Evolutionary conservation across 352 stramenopile genomes (phyloP).

Genomic region (Peronospora belbahrii): DNA sequence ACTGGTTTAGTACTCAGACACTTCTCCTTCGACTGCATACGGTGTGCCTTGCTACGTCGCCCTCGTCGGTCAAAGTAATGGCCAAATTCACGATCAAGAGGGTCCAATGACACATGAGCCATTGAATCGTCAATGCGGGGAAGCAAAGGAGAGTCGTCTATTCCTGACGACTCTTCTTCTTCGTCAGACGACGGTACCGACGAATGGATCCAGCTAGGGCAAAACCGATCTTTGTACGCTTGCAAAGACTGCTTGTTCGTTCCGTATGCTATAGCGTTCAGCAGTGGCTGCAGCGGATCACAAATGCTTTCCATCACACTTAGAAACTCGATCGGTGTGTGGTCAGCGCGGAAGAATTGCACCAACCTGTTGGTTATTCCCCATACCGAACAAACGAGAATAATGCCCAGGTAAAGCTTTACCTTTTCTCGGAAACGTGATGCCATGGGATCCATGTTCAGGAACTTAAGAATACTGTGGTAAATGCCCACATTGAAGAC

Average conservation of each 20-base stretch:
- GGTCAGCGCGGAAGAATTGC: conserved; percentile 40
- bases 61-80: conserved; percentile 29
- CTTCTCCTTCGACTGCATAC: conserved; percentile 6
- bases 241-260: conserved; percentile 68
- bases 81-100: conserved; percentile 32
- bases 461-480: conserved; percentile 48
- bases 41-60: conserved; percentile 11
- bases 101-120: conserved; percentile 13
- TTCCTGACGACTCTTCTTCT: conserved; percentile 49
- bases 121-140: conserved; percentile 4
- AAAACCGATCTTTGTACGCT: conserved; percentile 65
- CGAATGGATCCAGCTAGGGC: conserved; percentile 50
- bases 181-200: conserved; percentile 49
- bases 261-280: conserved; percentile 61
- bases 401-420: conserved; percentile 55
- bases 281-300: conserved; percentile 59
- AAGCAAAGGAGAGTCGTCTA: conserved; percentile 40
- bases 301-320: conserved; percentile 62
- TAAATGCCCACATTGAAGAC: conserved; percentile 63
- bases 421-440: conserved; percentile 48
- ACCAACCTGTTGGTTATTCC: conserved; percentile 56
- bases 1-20: too few species aligned
- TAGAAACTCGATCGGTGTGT: conserved; percentile 47
- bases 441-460: conserved; percentile 60
- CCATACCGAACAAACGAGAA: conserved; percentile 73